Evolutionary conservation across 192 early-diverging fungal genomes (phyloP), one percentile per base, ranked within the genome.

Genomic region (Mortierella hygrophila): DNA sequence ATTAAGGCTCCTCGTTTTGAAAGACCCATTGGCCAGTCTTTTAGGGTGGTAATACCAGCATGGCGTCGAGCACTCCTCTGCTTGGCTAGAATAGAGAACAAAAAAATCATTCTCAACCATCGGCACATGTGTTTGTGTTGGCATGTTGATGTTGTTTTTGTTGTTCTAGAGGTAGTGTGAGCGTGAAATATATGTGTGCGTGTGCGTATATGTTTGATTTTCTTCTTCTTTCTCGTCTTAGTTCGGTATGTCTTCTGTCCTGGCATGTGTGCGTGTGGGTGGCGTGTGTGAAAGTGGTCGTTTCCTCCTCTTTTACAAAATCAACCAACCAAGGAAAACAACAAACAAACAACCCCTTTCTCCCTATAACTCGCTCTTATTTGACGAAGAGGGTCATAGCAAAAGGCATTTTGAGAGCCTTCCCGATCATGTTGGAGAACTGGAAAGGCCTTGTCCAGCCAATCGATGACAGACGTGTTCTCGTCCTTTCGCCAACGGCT

Each of bases 41-140:
- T 65, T 32, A 65, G 60, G 60, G 29, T 32, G 60, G 60, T 11
- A 32, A 32, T 11, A 10, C 60, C 60, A 32, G 60, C 60, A 29
- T 65, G 60, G 60, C 29, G 11, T 65, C 60, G 60, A 65, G 60
- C 60, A 65, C 35, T 65, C 60, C 60, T 65, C 60, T 32, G 60
- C 60, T 65, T 65, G 60, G 60, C 29, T 0, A 65, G 60, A 65
- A 13, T 4, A 16, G n/a, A 63, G 60, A 29, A 65, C 8, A 29
- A 32, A 29, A 13, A 65, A 32, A 26, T 29, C 9, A 15, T 32
- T 65, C 9, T 26, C 8, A 9, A 65, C 26, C 60, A 32, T 60
- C 26, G 26, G 60, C n/a, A 11, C 60, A 65, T 29, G 26, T 65
- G 60, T 65, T 65, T 65, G 60, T 32, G 8, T 65, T 26, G 60